phyloP scores from a whole-genome alignment of 768 basidiomycete genomes.

The Cystobasidium tubakii region DNA sequence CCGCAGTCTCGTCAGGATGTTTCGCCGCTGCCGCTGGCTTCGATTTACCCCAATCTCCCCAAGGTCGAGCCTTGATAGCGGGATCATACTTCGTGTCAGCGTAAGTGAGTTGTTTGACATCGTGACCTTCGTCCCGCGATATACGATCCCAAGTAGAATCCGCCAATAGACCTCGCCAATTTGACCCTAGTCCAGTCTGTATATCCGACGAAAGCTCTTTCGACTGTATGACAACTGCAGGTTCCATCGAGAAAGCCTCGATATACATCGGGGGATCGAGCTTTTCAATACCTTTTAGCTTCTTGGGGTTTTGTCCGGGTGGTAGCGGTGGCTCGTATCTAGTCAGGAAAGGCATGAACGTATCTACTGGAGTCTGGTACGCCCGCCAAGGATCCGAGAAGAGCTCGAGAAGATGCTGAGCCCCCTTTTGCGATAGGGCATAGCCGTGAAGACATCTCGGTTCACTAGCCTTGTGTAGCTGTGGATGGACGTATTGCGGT shows the following conservation, averaged over 20 bases:
- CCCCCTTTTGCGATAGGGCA: slow-evolving; percentile 41
- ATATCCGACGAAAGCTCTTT: slow-evolving; percentile 46
- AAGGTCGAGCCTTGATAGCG: slow-evolving; percentile 19
- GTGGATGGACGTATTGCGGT: slow-evolving; percentile 45
- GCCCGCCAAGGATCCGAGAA: slow-evolving; percentile 44
- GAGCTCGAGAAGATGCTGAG: slow-evolving; percentile 37
- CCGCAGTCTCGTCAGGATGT: background rate
- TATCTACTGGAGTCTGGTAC: slow-evolving; percentile 46
- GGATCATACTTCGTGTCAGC: slow-evolving; percentile 15
- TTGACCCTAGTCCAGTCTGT: slow-evolving; percentile 40
- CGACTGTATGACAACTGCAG: slow-evolving; percentile 46
- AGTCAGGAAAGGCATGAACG: slow-evolving; percentile 42
- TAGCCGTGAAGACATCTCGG: slow-evolving; percentile 46
- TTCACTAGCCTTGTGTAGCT: slow-evolving; percentile 40
- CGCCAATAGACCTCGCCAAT: slow-evolving; percentile 43
- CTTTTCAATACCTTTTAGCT: slow-evolving; percentile 1
- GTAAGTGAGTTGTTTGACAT: slow-evolving; percentile 33
- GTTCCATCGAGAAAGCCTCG: slow-evolving; percentile 44
- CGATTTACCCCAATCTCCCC: slow-evolving; percentile 18
- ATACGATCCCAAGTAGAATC: slow-evolving; percentile 44
- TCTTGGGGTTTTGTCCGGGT: slow-evolving; percentile 1
- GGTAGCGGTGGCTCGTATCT: slow-evolving; percentile 6
- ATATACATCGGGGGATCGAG: slow-evolving; percentile 13
- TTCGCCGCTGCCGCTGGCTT: slow-evolving; percentile 1
- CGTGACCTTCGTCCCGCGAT: slow-evolving; percentile 36